Evolutionary conservation across 2,329 filamentous ascomycete species (phyloP), one percentile per base, ranked within the genome.

Genomic region (Colletotrichum navitas): DNA sequence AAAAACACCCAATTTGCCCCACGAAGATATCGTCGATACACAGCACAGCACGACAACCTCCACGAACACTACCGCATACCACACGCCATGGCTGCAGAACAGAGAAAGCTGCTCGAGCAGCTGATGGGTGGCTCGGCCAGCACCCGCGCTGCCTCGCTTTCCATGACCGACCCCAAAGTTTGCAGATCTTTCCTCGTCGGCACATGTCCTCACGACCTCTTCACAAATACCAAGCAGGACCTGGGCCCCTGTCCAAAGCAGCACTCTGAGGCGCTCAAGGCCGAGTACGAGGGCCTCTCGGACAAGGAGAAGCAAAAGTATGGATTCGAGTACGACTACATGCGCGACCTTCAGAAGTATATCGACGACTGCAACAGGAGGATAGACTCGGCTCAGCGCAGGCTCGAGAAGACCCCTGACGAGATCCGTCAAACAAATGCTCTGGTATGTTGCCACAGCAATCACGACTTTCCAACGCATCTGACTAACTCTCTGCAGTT

Each of bases 201-300:
- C 58, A 75, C 73, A 45, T 74, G 73, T 47, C 74, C 73, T 45
- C 73, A 74, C 86, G 96, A 99, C 80, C 94, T 99, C 79, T 99
- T 99, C 88, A 99, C 95, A 75, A 99, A 99, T 84, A 99, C 96
- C 56, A 98, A 98, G 85, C 95, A 98, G 87, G 96, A 99, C 81
- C 89, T 98, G 43, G 96, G 96, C 2, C 89, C 91, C 0, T 99
- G 96, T 79, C 89, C 93, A 61, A 96, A 95, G 80, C 89, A 95
- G 34, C 96, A 99, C 84, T 93, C 90, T 60, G 95, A 98, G 80
- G 90, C 91, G 16, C 87, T 98, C 75, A 98, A 97, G 83, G 86
- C 91, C 59, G 95, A 99, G 80, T 99, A 96, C 81, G 93, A 97
- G 76, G 87, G 85, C 1, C 90, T 96, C 0, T 85, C 92, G 5